Evolutionary conservation across 169 alveolate species (phyloP).

Genomic region (Plasmodium berghei): DNA sequence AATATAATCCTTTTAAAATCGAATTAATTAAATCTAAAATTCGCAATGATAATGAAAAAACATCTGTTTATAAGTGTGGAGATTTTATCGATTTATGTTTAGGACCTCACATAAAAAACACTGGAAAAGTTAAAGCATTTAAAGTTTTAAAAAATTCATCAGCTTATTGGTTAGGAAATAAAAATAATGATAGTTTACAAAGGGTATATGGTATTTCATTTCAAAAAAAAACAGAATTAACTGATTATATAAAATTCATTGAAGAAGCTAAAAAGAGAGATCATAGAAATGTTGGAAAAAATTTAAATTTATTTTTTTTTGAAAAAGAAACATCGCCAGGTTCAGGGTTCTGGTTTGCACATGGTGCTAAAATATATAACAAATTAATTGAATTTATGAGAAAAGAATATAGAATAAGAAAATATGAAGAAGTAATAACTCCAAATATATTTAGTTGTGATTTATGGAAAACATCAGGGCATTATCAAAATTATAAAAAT

Average conservation of each 20-base stretch:
- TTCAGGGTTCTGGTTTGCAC: slow-evolving; percentile 96
- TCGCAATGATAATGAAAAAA: slow-evolving; percentile 92
- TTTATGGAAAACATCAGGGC: slow-evolving; percentile 99
- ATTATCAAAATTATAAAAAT: slow-evolving; percentile 96
- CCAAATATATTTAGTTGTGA: slow-evolving; percentile 97
- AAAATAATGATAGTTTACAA: slow-evolving; percentile 96
- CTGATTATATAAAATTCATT: slow-evolving; percentile 92
- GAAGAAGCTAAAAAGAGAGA: slow-evolving; percentile 99
- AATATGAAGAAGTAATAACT: slow-evolving; percentile 95
- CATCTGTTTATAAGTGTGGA: slow-evolving; percentile 98
- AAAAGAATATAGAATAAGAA: slow-evolving; percentile 83
- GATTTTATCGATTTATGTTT: slow-evolving; percentile 98
- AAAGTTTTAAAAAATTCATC: slow-evolving; percentile 96
- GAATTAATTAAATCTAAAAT: slow-evolving; percentile 95
- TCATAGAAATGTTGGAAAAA: slow-evolving; percentile 96
- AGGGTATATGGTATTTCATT: slow-evolving; percentile 99
- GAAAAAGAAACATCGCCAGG: slow-evolving; percentile 93
- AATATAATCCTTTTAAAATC: slow-evolving; percentile 98
- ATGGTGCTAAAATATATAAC: slow-evolving; percentile 98
- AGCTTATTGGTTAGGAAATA: slow-evolving; percentile 98
- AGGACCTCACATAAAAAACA: slow-evolving; percentile 99
- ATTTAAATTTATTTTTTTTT: slow-evolving; percentile 95
- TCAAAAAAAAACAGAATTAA: slow-evolving; percentile 95
- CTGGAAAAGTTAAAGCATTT: slow-evolving; percentile 96
- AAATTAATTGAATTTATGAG: slow-evolving; percentile 96